Evolutionary conservation across 1,139 yeast species (phyloP).

Genomic region (Pneumocystis carinii): DNA sequence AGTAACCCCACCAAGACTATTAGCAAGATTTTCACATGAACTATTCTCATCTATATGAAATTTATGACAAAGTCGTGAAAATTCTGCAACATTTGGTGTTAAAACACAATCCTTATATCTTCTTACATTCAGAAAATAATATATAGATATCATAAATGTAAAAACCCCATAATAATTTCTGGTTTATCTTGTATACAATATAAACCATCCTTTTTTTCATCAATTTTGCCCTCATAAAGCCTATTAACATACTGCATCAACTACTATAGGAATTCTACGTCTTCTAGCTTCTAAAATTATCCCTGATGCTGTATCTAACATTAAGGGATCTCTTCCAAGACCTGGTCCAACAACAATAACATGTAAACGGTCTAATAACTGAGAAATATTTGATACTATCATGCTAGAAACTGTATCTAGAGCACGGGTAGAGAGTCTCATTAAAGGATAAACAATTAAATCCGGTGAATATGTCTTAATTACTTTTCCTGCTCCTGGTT

Average conservation of each 20-base stretch:
- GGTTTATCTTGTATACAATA: slow-evolving; percentile 47
- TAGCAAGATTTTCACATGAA: slow-evolving; percentile 33
- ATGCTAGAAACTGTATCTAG: slow-evolving; percentile 15
- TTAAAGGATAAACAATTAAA: slow-evolving; percentile 88
- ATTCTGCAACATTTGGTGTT: slow-evolving; percentile 86
- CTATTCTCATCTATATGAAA: slow-evolving; percentile 23
- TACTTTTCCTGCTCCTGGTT: slow-evolving; percentile 56
- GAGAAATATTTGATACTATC: slow-evolving; percentile 41
- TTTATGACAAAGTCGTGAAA: slow-evolving; percentile 46
- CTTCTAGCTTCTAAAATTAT: slow-evolving; percentile 44
- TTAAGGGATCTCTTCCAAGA: slow-evolving; percentile 61
- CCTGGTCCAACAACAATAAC: slow-evolving; percentile 89
- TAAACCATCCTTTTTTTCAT: slow-evolving; percentile 41
- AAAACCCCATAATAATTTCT: slow-evolving; percentile 32
- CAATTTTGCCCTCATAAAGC: neutral
- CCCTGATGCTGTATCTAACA: slow-evolving; percentile 44
- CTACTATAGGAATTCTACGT: slow-evolving; percentile 45
- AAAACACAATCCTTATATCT: slow-evolving; percentile 40
- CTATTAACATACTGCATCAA: slow-evolving; percentile 45
- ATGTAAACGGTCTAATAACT: slow-evolving; percentile 52
- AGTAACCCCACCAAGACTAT: slow-evolving; percentile 44
- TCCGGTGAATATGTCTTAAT: slow-evolving; percentile 86
- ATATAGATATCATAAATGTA: neutral
- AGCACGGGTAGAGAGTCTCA: slow-evolving; percentile 26
- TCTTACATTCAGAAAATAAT: neutral